These are phyloP conservation scores for Cladorrhinum samala DNA, from an alignment of 495 filamentous ascomycete species.

Conservation along the genomic window DNA sequence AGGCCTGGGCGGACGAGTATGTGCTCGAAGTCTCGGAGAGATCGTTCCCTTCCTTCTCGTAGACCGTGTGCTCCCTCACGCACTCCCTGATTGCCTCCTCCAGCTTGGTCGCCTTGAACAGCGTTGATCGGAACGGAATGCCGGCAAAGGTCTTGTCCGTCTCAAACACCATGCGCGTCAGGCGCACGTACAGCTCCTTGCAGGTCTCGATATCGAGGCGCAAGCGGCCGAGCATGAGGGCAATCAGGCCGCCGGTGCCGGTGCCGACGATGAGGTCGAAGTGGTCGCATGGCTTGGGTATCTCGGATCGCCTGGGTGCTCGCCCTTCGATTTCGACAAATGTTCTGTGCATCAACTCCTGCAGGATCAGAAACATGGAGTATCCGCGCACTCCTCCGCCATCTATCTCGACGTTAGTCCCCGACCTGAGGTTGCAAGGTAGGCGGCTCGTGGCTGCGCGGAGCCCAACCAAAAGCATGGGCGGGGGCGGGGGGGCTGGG, in stretches of 20 bases:
- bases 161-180: conserved; percentile 91
- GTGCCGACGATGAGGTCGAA: conserved; percentile 96
- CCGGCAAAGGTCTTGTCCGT: conserved; percentile 96
- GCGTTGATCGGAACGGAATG: conserved; percentile 83
- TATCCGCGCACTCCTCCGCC: conserved; percentile 95
- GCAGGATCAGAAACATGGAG: conserved; percentile 90
- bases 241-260: conserved; percentile 91
- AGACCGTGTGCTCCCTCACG: conserved; percentile 79
- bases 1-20: conserved; percentile 28
- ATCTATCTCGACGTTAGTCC: conserved; percentile 46
- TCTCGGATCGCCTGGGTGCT: conserved; percentile 76
- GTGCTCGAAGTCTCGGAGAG: conserved; percentile 21
- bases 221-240: conserved; percentile 89
- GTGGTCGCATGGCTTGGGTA: conserved; percentile 96
- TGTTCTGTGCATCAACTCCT: conserved; percentile 91
- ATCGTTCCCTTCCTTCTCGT: conserved; percentile 76
- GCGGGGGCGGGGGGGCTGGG: too few species aligned
- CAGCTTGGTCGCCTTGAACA: conserved; percentile 93
- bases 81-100: conserved; percentile 91
- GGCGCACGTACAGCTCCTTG: conserved; percentile 89
- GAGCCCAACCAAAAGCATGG: too few species aligned
- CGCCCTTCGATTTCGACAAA: conserved; percentile 81
- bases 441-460: too few species aligned
- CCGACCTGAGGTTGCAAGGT: too few species aligned
- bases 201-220: conserved; percentile 91